Evolutionary conservation across 75 land plant species (phyloP).

Genomic region (Pseudotsuga menziesii): DNA sequence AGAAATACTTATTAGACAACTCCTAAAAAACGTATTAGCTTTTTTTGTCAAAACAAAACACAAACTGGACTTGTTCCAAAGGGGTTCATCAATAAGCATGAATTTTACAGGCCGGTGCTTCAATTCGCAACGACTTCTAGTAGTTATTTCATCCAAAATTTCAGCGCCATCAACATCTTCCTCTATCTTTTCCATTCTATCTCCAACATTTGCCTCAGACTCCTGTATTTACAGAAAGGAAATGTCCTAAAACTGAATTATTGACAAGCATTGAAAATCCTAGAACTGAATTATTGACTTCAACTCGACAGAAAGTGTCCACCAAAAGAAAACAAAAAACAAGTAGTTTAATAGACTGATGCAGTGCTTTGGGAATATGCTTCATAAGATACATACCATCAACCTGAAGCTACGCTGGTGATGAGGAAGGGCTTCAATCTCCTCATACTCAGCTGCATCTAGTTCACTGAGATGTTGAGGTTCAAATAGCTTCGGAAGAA

Average conservation of each 20-base stretch:
- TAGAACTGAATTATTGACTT: not conserved
- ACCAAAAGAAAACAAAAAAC: not conserved
- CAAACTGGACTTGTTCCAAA: conserved; percentile 24
- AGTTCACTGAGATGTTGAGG: conserved; percentile 53
- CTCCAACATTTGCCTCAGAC: not conserved
- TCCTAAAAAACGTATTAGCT: conserved; percentile 14
- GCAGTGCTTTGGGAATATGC: not conserved
- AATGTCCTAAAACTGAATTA: not conserved
- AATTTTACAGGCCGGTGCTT: conserved; percentile 37
- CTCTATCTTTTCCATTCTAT: not conserved
- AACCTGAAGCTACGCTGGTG: conserved; percentile 26
- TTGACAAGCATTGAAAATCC: no score
- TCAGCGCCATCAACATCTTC: conserved; percentile 55
- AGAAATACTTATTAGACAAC: no score
- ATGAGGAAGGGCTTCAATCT: conserved; percentile 49
- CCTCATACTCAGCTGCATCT: conserved; percentile 96
- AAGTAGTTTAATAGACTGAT: not conserved
- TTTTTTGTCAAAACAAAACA: conserved; percentile 65
- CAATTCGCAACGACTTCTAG: conserved; percentile 70
- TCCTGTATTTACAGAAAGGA: not conserved
- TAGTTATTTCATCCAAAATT: conserved; percentile 67
- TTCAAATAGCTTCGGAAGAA: conserved; percentile 70
- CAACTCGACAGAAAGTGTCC: not conserved
- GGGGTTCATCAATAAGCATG: no score
- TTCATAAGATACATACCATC: conserved; percentile 13